Base-by-base conservation (phyloP, 352 stramenopile genomes). In the Phytopythium boreale region DNA sequence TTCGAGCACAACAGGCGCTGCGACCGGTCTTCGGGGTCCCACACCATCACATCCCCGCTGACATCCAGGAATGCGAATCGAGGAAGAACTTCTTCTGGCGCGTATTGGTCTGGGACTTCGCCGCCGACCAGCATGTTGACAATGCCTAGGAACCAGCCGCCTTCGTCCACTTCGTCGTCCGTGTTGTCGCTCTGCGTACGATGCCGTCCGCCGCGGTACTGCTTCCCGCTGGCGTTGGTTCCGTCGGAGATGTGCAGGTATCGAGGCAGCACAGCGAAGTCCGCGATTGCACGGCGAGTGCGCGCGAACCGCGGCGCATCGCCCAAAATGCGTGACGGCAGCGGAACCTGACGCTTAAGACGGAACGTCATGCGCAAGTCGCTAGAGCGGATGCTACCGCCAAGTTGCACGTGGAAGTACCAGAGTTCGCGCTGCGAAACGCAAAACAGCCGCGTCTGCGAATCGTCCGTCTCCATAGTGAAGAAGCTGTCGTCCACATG, bases 61-160 rank as follows among this genome's bases (percentile, higher is more conserved):
- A 61, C 77, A 14, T 82, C 79, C 7, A 90, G 59, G 39, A 92
- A 81, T 0, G 74, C 76, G 56, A 93, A 87, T 0, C 84, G 81
- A 11, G 84, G 84, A 19, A 93, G 63, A 15, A 93, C 82, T 60
- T 90, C 72, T 51, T 87, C 80, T 0, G 82, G 81, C 9, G 71
- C 73, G 56, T 90, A 93, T 64, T 91, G 82, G 29, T 92, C 80
- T 0, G 82, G 84, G 1, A 89, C 76, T 71, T 92, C 77, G 0
- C 81, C 80, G 22, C 80, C 79, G 11, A 77, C 82, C 17, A 93
- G 58, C 71, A 84, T 73, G 36, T 83, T 77, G 1, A 94, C 66
- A 31, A 92, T 63, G 27, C 72, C 78, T 1, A 77, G 75, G 22
- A 95, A 70, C 87, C 87, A 95, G 7, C 79, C 71, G 44, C 75